A percentile compares a stretch with the other conserved stretches of the same genome.
Conservation (phyloP, 805 yeast species). For the Yamadazyma akitaensis region DNA sequence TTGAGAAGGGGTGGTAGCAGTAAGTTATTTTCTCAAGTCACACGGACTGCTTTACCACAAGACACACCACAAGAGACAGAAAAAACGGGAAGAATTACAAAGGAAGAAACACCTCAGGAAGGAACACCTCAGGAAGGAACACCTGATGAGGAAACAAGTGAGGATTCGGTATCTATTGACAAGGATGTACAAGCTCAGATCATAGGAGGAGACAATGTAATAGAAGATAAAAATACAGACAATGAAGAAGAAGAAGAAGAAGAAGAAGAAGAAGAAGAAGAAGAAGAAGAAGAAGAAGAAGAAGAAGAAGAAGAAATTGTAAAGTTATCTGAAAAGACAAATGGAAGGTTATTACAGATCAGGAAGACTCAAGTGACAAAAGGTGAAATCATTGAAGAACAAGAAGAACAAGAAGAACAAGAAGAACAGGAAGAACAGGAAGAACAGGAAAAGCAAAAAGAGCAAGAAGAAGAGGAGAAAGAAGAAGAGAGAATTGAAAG, state of each 20-base stretch:
- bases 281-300: neutral
- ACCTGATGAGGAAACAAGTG: no score
- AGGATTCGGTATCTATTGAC: neutral
- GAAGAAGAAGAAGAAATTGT: constrained; percentile 1
- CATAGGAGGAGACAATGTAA: neutral
- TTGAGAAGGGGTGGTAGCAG: neutral
- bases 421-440: neutral
- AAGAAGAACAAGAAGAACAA: neutral
- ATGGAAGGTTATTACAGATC: constrained; percentile 4
- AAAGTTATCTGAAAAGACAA: constrained; percentile 3
- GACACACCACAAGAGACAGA: neutral
- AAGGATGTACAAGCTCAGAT: neutral
- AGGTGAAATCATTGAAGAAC: neutral
- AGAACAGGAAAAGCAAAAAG: no score
- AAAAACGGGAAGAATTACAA: neutral
- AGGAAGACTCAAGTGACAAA: no score
- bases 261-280: constrained; percentile 1
- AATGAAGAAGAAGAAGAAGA: constrained; percentile 1
- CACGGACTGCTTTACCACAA: neutral
- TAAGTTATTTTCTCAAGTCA: neutral
- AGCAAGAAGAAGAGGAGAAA: constrained; percentile 1
- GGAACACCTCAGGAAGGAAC: neutral
- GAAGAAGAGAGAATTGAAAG: neutral
- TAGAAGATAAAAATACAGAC: neutral
- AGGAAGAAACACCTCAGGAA: neutral